These are phyloP conservation scores for Aspergillus felis DNA, from an alignment of 2,329 filamentous ascomycete genomes.

Conservation along the genomic window DNA sequence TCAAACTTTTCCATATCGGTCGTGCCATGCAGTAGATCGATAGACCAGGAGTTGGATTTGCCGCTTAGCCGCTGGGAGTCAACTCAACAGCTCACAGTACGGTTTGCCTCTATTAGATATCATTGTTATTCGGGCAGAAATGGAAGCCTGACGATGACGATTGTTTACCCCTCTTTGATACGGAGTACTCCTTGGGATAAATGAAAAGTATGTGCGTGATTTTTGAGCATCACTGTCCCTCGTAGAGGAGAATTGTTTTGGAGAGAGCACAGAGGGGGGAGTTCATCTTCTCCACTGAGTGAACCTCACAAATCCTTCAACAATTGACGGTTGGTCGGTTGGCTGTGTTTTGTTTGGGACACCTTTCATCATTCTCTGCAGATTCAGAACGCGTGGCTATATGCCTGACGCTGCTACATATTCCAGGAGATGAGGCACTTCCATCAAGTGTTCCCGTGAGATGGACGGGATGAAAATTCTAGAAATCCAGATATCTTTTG, in stretches of 20 bases:
- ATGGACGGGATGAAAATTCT: not conserved
- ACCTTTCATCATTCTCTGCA: no score
- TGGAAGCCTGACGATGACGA: not conserved
- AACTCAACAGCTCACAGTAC: not conserved
- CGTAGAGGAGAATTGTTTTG: not conserved
- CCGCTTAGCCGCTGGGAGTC: not conserved
- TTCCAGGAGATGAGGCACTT: not conserved
- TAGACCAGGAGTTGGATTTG: not conserved
- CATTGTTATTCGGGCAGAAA: not conserved
- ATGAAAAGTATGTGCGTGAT: not conserved
- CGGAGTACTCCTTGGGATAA: not conserved
- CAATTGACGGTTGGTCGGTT: no score
- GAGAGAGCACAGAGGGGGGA: not conserved
- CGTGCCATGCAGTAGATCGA: not conserved
- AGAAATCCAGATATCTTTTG: not conserved
- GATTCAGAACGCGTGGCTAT: not conserved
- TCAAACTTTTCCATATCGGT: not conserved
- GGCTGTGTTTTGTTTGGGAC: no score
- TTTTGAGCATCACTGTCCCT: not conserved
- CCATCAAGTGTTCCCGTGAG: not conserved
- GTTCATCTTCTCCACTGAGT: not conserved
- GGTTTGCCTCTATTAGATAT: not conserved
- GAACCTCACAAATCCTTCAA: not conserved
- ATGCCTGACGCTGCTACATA: not conserved
- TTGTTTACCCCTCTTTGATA: not conserved